These are phyloP conservation scores for Hawksworthiomyces lignivorus DNA, from an alignment of 2,329 filamentous ascomycete species.

Conservation along the genomic window DNA sequence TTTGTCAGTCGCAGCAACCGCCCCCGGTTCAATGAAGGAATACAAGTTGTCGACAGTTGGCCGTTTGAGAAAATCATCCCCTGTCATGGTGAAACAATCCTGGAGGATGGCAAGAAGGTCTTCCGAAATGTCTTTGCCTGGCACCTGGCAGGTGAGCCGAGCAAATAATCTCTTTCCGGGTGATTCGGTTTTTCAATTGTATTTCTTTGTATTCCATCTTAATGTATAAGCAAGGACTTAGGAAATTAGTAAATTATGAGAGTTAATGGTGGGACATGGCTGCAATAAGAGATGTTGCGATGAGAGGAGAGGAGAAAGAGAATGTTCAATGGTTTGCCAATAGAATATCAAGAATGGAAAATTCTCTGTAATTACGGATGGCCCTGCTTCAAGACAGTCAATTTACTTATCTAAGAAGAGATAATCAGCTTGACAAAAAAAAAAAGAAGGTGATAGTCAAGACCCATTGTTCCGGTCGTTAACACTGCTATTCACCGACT, in stretches of 20 bases:
- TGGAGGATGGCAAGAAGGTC: constrained; percentile 62
- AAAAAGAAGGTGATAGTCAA: neutral
- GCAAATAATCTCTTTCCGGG: neutral
- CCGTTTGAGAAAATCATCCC: constrained; percentile 80
- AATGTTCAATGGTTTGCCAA: neutral
- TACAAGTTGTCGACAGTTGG: constrained; percentile 66
- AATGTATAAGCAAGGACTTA: too few species aligned
- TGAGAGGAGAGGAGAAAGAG: neutral
- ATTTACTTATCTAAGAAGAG: too few species aligned
- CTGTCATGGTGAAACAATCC: constrained; percentile 87
- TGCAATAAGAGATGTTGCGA: neutral
- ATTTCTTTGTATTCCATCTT: too few species aligned
- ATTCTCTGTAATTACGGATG: too few species aligned
- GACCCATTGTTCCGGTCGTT: too few species aligned
- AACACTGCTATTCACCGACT: too few species aligned
- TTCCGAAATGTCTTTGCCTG: constrained; percentile 76
- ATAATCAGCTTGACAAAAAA: neutral
- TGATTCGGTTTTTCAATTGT: neutral
- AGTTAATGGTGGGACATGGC: too few species aligned
- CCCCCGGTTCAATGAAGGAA: constrained; percentile 59
- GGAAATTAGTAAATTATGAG: too few species aligned
- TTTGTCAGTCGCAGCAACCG: constrained; percentile 52
- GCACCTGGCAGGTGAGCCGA: constrained; percentile 47
- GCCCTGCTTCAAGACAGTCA: too few species aligned
- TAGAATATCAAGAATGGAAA: too few species aligned